phyloP scores from a whole-genome alignment of 1,139 yeast species.

The Debaryomycetaceae sp. region DNA sequence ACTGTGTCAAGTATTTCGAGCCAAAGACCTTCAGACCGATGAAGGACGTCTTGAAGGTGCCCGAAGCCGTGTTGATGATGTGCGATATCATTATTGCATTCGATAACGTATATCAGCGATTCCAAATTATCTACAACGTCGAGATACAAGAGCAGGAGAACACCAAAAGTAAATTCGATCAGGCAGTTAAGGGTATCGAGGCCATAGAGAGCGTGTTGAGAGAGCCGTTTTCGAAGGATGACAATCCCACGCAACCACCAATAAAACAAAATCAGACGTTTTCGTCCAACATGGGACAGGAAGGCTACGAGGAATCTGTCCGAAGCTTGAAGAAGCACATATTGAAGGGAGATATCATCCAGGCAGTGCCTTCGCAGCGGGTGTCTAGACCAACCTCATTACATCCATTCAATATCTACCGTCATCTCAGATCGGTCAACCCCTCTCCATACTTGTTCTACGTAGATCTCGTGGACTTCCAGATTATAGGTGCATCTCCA shows the following conservation, averaged over 20 bases:
- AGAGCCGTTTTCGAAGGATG: conserved; percentile 20
- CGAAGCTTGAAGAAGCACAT: conserved; percentile 73
- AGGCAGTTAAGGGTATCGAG: conserved; percentile 56
- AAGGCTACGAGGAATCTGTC: conserved; percentile 87
- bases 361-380: conserved; percentile 96
- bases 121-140: conserved; percentile 84
- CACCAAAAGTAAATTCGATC: conserved; percentile 47
- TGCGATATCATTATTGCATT: conserved; percentile 87
- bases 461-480: conserved; percentile 87
- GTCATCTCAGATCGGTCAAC: conserved; percentile 90
- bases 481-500: conserved; percentile 95
- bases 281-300: conserved; percentile 86
- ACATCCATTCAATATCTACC: conserved; percentile 94
- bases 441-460: conserved; percentile 97
- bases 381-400: conserved; percentile 91
- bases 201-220: conserved; percentile 52
- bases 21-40: conserved; percentile 77
- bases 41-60: conserved; percentile 76
- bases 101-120: conserved; percentile 90
- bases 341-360: conserved; percentile 87
- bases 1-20: conserved; percentile 93
- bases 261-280: conserved; percentile 64
- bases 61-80: conserved; percentile 89
- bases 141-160: conserved; percentile 40
- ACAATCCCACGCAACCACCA: conserved; percentile 60